Base-by-base conservation (phyloP, 1,139 yeast species). In the Blastobotrys illinoisensis region DNA sequence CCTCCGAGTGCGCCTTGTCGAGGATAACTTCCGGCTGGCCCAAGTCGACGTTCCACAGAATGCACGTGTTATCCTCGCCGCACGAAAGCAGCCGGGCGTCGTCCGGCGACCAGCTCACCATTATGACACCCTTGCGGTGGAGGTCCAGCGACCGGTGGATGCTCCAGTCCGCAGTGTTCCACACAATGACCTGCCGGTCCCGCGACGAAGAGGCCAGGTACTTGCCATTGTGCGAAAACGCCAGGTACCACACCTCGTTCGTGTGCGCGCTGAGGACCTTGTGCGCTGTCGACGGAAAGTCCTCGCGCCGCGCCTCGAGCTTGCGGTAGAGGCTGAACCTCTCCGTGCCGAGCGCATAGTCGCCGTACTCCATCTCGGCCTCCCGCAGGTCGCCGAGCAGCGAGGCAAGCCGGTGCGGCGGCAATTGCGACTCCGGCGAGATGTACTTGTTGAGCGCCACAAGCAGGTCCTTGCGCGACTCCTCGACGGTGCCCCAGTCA, bases 241-340 rank as follows among this genome's bases (percentile, higher is more conserved):
- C 81, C 14, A 86, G 76, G 65, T 78, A 86, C 97, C 97, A 91
- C 7, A 88, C 95, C 67, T 91, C 97, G 62, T 86, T 83, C 0
- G 74, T 71, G 65, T 88, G 95, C 51, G 76, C 74, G 1, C 72
- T 66, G 21, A 89, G 62, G 1, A 74, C 68, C 50, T 73, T 72
- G 1, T 74, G 61, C 2, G 73, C 68, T 3, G 48, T 51, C 7
- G 63, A 62, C 1, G 93, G 93, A 60, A 86, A 81, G 36, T 71
- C 61, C 9, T 71, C 61, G 11, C 66, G 62, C 46, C 67, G 71
- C 47, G 67, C 68, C 23, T 58, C 57, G 53, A 65, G 68, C 54
- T 70, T 74, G 46, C 65, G 60, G 57, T 69, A 68, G 14, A 71
- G 62, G 24, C 74, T 64, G 36, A 62, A 59, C 46, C 64, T 64